Evolutionary conservation across 257 asterid species (phyloP).

Genomic region (Solanum paucissectum): DNA sequence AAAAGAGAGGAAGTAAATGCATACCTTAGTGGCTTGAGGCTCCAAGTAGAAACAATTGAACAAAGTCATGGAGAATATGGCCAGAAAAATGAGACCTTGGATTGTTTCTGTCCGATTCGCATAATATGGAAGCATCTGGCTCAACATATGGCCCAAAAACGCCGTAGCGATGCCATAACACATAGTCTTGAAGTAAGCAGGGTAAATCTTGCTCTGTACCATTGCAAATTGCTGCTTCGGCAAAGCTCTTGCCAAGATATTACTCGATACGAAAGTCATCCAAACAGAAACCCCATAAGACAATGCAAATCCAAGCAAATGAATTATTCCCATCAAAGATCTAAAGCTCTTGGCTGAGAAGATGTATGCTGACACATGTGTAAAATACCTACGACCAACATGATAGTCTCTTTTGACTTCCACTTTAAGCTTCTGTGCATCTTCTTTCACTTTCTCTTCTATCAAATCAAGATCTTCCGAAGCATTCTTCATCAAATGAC

Average conservation of each 20-base stretch:
- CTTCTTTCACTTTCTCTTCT: conserved; percentile 4
- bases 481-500: neutral
- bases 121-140: neutral
- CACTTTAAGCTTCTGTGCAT: conserved; percentile 6
- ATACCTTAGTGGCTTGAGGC: conserved; percentile 71
- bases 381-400: conserved; percentile 10
- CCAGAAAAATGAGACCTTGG: conserved; percentile 28
- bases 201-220: conserved; percentile 69
- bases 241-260: conserved; percentile 45
- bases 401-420: conserved; percentile 27
- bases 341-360: conserved; percentile 9
- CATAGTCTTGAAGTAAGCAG: conserved; percentile 61
- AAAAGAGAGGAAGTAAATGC: neutral
- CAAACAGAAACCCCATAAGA: conserved; percentile 65
- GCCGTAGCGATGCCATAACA: conserved; percentile 40
- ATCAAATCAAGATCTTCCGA: neutral
- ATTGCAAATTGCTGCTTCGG: conserved; percentile 63
- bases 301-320: conserved; percentile 46
- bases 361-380: conserved; percentile 8
- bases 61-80: conserved; percentile 28
- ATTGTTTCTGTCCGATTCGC: conserved; percentile 7
- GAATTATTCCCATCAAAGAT: conserved; percentile 18
- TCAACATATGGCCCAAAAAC: conserved; percentile 43
- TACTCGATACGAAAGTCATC: conserved; percentile 64
- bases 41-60: conserved; percentile 42